Percentiles rank a stretch among this genome's conserved stretches.
Conservation (phyloP, 371 early-diverging fungal species). For the Mucor racemosus region DNA sequence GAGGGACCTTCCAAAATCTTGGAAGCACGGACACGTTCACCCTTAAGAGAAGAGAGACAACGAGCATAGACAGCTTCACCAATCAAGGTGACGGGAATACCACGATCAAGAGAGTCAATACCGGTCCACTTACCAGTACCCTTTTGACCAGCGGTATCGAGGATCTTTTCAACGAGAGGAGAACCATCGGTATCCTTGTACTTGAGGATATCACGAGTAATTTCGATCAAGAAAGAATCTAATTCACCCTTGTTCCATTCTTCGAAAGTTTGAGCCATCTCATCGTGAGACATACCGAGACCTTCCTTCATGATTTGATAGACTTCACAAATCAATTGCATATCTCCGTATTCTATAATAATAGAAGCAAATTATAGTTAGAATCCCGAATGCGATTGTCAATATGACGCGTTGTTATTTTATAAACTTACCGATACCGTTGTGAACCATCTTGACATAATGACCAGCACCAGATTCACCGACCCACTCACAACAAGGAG, state of each 20-base stretch:
- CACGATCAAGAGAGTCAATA: slow-evolving; percentile 91
- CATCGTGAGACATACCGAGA: slow-evolving; percentile 79
- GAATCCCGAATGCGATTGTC: background rate
- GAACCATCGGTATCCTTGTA: slow-evolving; percentile 89
- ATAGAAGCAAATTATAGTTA: background rate
- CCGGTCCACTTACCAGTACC: slow-evolving; percentile 99
- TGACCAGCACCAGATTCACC: slow-evolving; percentile 98
- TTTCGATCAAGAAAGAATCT: slow-evolving; percentile 98
- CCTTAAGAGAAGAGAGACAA: slow-evolving; percentile 94
- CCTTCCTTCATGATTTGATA: slow-evolving; percentile 92
- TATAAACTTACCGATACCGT: slow-evolving; percentile 83
- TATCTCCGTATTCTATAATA: slow-evolving; percentile 94
- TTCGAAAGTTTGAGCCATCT: slow-evolving; percentile 88
- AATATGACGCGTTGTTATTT: background rate
- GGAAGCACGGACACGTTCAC: slow-evolving; percentile 90
- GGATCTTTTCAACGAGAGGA: slow-evolving; percentile 93
- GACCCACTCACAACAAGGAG: slow-evolving; percentile 99
- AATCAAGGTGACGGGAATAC: slow-evolving; percentile 95
- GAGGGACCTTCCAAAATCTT: slow-evolving; percentile 82
- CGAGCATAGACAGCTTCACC: slow-evolving; percentile 98
- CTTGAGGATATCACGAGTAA: slow-evolving; percentile 90
- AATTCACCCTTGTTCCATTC: slow-evolving; percentile 96
- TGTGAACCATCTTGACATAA: slow-evolving; percentile 99
- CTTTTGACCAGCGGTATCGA: slow-evolving; percentile 98
- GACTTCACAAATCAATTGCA: slow-evolving; percentile 98